A percentile compares a stretch with the other conserved stretches of the same genome.
These are phyloP conservation scores for Acacia pycnantha DNA, from an alignment of 331 rosid genomes.

Conservation along the genomic window DNA sequence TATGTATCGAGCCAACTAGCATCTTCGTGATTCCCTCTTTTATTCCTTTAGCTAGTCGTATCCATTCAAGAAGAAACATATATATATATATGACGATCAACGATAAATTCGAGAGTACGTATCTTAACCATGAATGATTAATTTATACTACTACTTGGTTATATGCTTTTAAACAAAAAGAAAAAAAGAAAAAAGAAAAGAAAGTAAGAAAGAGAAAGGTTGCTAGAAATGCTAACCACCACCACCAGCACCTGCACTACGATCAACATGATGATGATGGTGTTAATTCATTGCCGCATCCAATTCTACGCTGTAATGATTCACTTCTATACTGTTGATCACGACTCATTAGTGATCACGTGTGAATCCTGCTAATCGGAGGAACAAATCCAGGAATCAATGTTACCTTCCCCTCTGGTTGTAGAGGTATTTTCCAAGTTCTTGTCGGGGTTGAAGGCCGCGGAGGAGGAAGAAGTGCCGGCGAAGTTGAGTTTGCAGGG, in stretches of 20 bases:
- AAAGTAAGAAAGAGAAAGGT: slow-evolving; percentile 7
- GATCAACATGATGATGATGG: slow-evolving; percentile 24
- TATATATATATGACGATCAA: slow-evolving; percentile 9
- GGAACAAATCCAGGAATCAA: slow-evolving; percentile 81
- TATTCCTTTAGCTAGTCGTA: neutral
- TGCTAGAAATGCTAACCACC: slow-evolving; percentile 46
- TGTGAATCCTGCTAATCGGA: slow-evolving; percentile 44
- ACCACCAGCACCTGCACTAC: slow-evolving; percentile 26
- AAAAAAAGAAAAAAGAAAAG: neutral
- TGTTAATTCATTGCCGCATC: slow-evolving; percentile 36
- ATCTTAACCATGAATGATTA: slow-evolving; percentile 19
- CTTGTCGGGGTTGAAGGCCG: slow-evolving; percentile 44
- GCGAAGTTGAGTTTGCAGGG: slow-evolving; percentile 49
- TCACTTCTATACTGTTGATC: slow-evolving; percentile 17
- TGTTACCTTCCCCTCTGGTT: slow-evolving; percentile 54
- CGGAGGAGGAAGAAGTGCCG: slow-evolving; percentile 29
- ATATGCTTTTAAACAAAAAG: neutral
- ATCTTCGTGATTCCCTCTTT: neutral
- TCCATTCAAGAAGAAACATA: neutral
- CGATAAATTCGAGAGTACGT: slow-evolving; percentile 17
- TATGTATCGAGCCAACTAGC: neutral
- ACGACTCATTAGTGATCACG: neutral
- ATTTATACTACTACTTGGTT: slow-evolving; percentile 23
- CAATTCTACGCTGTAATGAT: slow-evolving; percentile 39
- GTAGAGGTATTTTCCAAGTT: slow-evolving; percentile 36